Evolutionary conservation across 2,329 filamentous ascomycete genomes (phyloP).

Genomic region (Fusarium pseudonygamai): DNA sequence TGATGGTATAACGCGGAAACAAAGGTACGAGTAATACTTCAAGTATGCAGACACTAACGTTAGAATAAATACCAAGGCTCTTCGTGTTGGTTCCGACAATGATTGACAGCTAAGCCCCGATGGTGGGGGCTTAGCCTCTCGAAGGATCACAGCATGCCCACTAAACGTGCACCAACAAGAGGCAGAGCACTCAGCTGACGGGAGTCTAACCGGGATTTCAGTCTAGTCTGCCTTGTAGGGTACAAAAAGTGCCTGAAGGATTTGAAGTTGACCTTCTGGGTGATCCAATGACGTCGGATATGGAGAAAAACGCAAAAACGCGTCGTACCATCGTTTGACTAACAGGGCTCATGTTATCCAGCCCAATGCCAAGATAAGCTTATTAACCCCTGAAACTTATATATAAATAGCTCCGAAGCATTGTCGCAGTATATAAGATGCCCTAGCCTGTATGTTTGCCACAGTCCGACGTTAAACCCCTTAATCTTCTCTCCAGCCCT

Average conservation of each 20-base stretch:
- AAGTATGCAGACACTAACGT: neutral
- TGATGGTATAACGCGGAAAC: neutral
- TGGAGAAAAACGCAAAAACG: fast-evolving
- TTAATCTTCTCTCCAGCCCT: no score
- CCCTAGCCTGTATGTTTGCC: no score
- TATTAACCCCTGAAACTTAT: neutral
- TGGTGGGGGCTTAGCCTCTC: neutral
- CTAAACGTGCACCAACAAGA: neutral
- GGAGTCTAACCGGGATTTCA: neutral
- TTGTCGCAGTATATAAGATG: no score
- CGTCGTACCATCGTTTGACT: neutral
- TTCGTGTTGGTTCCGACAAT: neutral
- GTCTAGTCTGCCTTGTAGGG: neutral
- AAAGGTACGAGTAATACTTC: fast-evolving
- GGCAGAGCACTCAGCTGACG: neutral
- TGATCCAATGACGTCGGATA: neutral
- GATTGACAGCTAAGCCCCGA: neutral
- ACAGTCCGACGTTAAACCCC: no score
- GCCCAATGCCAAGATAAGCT: neutral
- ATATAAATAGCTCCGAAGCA: no score
- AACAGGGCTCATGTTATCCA: neutral
- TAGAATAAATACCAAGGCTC: neutral
- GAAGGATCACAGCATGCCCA: neutral
- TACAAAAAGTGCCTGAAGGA: neutral
- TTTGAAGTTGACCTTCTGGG: fast-evolving